A percentile compares a stretch with the other conserved stretches of the same genome.
Evolutionary conservation across 1,284 basidiomycete species (phyloP).

Genomic region (Leccinum subatratum): DNA sequence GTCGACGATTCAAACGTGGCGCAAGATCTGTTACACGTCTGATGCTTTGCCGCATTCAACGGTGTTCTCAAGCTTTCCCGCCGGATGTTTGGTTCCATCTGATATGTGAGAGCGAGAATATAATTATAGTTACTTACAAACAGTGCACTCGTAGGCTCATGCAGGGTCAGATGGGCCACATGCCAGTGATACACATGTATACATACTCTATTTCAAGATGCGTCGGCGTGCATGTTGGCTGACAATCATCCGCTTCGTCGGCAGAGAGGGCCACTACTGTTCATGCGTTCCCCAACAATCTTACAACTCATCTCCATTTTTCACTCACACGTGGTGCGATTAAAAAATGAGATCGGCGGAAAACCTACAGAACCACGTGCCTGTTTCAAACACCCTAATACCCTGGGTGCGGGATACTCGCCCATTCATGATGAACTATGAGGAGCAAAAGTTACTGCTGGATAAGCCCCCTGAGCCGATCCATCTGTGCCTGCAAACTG

Average conservation of each 20-base stretch:
- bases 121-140: background rate
- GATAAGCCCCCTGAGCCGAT: constrained; percentile 21
- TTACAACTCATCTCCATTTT: background rate
- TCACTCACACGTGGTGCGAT: constrained; percentile 1
- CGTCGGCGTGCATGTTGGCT: background rate
- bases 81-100: constrained; percentile 3
- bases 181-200: background rate
- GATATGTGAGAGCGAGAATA: background rate
- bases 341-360: constrained; percentile 10
- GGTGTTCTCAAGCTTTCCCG: constrained; percentile 2
- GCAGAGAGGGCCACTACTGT: background rate
- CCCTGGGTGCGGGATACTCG: background rate
- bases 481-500: constrained; percentile 24
- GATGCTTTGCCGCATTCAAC: background rate
- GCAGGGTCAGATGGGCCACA: background rate
- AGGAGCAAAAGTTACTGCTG: constrained; percentile 10
- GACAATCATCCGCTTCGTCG: constrained; percentile 8
- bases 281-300: background rate
- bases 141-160: background rate
- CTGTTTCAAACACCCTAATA: constrained; percentile 2
- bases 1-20: background rate
- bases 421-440: background rate
- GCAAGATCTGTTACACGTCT: constrained; percentile 12
- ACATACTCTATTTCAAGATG: background rate
- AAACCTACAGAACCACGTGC: background rate